Evolutionary conservation across 108 stramenopile genomes (phyloP), one percentile per base, ranked within the genome.

Genomic region (Skeletonema potamos): DNA sequence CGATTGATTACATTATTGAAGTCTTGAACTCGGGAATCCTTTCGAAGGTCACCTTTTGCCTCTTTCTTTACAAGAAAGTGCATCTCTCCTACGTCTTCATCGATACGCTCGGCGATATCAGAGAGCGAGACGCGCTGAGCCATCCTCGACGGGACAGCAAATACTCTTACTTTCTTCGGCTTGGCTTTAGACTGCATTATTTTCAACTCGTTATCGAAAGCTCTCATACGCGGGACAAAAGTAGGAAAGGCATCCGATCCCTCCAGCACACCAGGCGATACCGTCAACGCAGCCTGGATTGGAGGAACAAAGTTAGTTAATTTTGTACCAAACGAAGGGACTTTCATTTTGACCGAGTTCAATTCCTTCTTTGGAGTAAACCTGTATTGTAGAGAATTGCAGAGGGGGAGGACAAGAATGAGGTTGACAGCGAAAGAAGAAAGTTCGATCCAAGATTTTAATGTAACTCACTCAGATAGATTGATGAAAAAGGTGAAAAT

Each of bases 21-120:
- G 65, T 99, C 99, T 86, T 99, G 98, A 36, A 99, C 93, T 48
- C 98, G 89, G 28, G 97, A 96, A 74, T 99, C 99, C 86, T 99
- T 99, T 26, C 99, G 82, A 29, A 99, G 86, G 69, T 99, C 99
- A 9, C 99, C 99, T 65, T 95, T 92, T 20, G 85, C 89, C 72
- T 99, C 99, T 75, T 96, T 89, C 80, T 99, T 99, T 33, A 98
- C 94, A 26, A 99, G 87, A 62, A 99, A 98, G 59, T 95, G 92
- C 62, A 95, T 62, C 69, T 95, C 92, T 20, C 93, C 91, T 34
- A 86, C 76, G 68, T 93, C 89, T 36, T 70, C 57, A 33, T 27
- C 20, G 28, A 66, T 32, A 36, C 72, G 17, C 2, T 61, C 27
- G 43, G 29, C 72, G 44, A 12, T 32, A 7, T 37, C 61, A 15